phyloP scores from a whole-genome alignment of 371 early-diverging fungal species.

The Mortierella sp. region DNA sequence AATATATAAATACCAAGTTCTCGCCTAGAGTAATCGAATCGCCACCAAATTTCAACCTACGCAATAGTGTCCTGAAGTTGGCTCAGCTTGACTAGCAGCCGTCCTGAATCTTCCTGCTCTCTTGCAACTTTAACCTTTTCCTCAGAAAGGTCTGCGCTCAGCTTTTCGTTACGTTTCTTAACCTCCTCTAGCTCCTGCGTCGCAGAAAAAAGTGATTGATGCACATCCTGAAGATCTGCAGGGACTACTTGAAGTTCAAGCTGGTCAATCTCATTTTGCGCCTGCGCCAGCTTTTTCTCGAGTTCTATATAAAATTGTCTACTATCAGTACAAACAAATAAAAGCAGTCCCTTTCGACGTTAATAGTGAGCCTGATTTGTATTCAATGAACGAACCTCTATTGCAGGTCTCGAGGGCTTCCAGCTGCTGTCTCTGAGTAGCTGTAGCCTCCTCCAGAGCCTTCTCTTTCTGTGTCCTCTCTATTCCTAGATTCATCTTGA shows the following conservation, averaged over 20 bases:
- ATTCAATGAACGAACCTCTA: constrained; percentile 12
- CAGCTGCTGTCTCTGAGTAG: constrained; percentile 8
- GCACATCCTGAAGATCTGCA: constrained; percentile 49
- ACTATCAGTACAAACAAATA: background rate
- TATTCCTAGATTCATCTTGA: constrained; percentile 17
- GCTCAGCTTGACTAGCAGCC: constrained; percentile 42
- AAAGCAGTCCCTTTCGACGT: background rate
- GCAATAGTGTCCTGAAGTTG: constrained; percentile 51
- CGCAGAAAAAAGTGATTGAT: constrained; percentile 34
- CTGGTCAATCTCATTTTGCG: constrained; percentile 45
- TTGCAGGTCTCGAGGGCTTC: constrained; percentile 15
- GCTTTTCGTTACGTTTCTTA: constrained; percentile 13
- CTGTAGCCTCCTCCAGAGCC: background rate
- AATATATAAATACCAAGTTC: background rate
- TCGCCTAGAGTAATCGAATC: background rate
- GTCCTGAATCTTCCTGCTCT: constrained; percentile 48
- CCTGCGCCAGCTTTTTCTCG: constrained; percentile 31
- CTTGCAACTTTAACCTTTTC: constrained; percentile 35
- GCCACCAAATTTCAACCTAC: constrained; percentile 10
- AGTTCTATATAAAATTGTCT: constrained; percentile 14
- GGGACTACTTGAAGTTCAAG: constrained; percentile 45
- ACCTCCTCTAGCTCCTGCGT: constrained; percentile 42
- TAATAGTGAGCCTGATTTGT: too few species aligned
- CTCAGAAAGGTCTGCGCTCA: constrained; percentile 20
- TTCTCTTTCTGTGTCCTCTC: constrained; percentile 9